A percentile compares a stretch with the other conserved stretches of the same genome.
These are phyloP conservation scores for Heliosperma pusillum DNA, from an alignment of 148 eudicot species.

Conservation along the genomic window DNA sequence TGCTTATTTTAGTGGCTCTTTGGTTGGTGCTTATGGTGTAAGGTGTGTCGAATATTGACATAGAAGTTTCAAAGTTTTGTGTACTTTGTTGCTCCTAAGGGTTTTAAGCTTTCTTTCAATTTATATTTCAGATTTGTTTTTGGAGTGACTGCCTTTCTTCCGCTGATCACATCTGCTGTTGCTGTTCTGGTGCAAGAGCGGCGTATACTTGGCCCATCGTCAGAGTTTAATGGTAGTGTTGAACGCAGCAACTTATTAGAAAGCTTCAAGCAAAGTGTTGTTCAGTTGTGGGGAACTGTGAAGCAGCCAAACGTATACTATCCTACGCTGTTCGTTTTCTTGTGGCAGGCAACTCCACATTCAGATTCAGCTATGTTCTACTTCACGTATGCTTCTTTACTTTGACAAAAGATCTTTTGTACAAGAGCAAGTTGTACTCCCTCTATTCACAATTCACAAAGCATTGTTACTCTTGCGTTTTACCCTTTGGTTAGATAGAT, in stretches of 20 bases:
- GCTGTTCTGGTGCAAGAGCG: conserved; percentile 86
- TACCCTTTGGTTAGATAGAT: background rate
- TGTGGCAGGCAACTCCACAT: conserved; percentile 99
- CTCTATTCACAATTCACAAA: conserved; percentile 6
- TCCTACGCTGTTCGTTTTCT: conserved; percentile 87
- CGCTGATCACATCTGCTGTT: conserved; percentile 90
- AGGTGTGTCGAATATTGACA: conserved; percentile 47
- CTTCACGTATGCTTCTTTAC: conserved; percentile 61
- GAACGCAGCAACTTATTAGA: conserved; percentile 38
- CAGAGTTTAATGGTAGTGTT: conserved; percentile 37
- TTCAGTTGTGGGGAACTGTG: conserved; percentile 71
- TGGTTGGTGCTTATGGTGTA: conserved; percentile 96
- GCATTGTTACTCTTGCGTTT: background rate
- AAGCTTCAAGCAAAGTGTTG: conserved; percentile 52
- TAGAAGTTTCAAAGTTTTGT: background rate
- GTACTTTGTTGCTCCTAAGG: background rate
- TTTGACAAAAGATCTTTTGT: background rate
- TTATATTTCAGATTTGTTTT: conserved; percentile 82
- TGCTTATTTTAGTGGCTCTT: conserved; percentile 96
- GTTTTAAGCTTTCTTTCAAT: background rate
- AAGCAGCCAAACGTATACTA: conserved; percentile 85
- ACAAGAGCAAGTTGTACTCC: background rate
- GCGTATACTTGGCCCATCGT: conserved; percentile 41
- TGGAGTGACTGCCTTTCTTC: conserved; percentile 93
- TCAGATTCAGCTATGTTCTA: conserved; percentile 96